These are phyloP conservation scores for Hypomontagnella monticulosa DNA, from an alignment of 495 filamentous ascomycete genomes.

Conservation along the genomic window DNA sequence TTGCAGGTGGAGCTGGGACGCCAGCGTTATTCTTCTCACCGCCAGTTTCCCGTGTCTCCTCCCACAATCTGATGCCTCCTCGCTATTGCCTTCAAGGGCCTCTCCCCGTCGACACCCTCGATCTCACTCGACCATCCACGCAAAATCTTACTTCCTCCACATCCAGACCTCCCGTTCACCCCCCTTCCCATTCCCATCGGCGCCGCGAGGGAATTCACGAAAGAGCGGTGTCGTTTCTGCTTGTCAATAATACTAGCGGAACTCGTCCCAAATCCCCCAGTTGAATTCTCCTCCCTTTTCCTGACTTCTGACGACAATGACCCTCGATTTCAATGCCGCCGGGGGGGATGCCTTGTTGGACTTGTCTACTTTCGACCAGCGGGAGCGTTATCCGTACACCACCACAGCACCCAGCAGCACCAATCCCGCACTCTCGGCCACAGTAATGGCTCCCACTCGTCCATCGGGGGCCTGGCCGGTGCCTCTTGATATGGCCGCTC, in stretches of 20 bases:
- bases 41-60: constrained; percentile 50
- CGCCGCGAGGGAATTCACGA: constrained; percentile 44
- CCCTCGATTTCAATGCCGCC: constrained; percentile 64
- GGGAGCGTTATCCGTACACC: constrained; percentile 62
- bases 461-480: constrained; percentile 55
- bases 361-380: constrained; percentile 62
- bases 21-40: constrained; percentile 50
- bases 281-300: constrained; percentile 47
- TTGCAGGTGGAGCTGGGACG: constrained; percentile 50
- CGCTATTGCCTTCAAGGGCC: constrained; percentile 45
- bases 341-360: constrained; percentile 64
- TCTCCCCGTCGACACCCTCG: constrained; percentile 47
- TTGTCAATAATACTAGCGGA: constrained; percentile 51
- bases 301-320: constrained; percentile 58
- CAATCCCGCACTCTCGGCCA: constrained; percentile 52
- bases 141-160: constrained; percentile 51
- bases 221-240: constrained; percentile 52
- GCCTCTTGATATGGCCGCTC: constrained; percentile 55
- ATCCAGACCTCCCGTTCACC: constrained; percentile 36
- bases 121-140: constrained; percentile 50
- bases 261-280: constrained; percentile 48
- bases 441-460: constrained; percentile 56
- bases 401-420: constrained; percentile 53
- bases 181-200: constrained; percentile 42
- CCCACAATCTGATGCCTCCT: constrained; percentile 46